Evolutionary conservation across 1,284 basidiomycete genomes (phyloP), one percentile per base, ranked within the genome.

Genomic region (Meripilus lineatus): DNA sequence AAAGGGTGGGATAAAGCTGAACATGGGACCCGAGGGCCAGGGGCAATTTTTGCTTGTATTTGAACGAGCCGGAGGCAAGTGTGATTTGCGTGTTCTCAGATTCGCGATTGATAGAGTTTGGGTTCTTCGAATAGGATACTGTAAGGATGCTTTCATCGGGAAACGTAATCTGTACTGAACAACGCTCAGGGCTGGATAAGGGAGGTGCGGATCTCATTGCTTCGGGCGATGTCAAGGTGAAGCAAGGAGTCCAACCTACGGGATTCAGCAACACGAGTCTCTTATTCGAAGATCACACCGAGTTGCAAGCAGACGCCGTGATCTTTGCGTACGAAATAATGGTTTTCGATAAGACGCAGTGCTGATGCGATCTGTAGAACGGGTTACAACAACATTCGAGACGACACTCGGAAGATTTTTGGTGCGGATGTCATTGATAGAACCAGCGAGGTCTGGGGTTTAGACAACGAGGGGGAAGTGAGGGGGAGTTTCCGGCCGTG

Each of bases 191-290:
- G 57, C 50, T 58, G 23, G 70, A 74, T 49, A 66, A 71, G 18
- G 72, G 71, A n/a, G 63, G 61, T 24, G 65, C 66, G 3, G 57
- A 68, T 13, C 61, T 78, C 32, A 79, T 89, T 50, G 70, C 73
- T 5, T 77, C 84, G 28, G 77, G 79, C 11, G 75, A 79, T 49
- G 86, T 89, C 61, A 84, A 85, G 55, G 64, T 89, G 38, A 84
- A 85, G 58, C 78, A 72, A 48, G 81, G 82, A 34, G 70, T 70
- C 32, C 65, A 72, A 38, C 72, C 81, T 42, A 63, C 69, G 30
- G 55, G 58, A 24, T 79, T 80, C 52, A 78, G 73, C 0, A 65
- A 74, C 46, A 68, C 58, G 2, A 74, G 75, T 1, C 54, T 89
- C 2, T 67, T 69, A n/a, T 87, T 89, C 52, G 74, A 72, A 40